Evolutionary conservation across 257 asterid species (phyloP), one percentile per base, ranked within the genome.

Genomic region (Coffea canephora): DNA sequence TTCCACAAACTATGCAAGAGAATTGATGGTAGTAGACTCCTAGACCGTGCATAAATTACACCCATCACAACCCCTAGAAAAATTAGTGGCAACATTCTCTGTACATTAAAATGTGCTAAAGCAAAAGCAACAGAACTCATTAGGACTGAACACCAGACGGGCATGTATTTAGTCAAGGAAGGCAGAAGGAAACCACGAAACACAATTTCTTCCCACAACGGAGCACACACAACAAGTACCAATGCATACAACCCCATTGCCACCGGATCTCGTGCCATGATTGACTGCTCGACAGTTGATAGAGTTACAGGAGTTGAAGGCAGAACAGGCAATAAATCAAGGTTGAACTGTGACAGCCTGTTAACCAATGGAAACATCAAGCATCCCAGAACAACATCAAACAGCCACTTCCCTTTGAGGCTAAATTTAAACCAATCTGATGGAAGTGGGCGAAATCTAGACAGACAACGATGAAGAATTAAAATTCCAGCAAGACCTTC

Each of bases 61-160:
- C 99, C 99, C 98, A 96, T 96, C 87, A 94, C 99, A 36, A 92
- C 92, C 80, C 99, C 99, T 39, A 96, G 95, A 87, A 89, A 94
- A 74, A 94, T 89, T 31, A 94, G 86, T 0, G 99, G 98, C 72
- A 94, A 76, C 97, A 93, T 91, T 86, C 98, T 92, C 77, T 96
- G 98, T 81, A 91, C 97, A 86, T 96, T 94, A 76, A 96, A 92
- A 89, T 96, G 99, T 3, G 97, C 99, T 87, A 92, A 80, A 7
- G 98, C 98, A 82, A 96, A 96, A 13, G 96, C 97, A 6, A 90
- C 83, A 9, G 99, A 83, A 85, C 99, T 96, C 89, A 92, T 80
- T 57, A 96, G 89, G 62, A 96, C 84, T 16, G 98, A 87, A 88
- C 93, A 89, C 97, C 97, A 91, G 6, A 96, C 99, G 0, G 99